A percentile compares a stretch with the other conserved stretches of the same genome.
These are phyloP conservation scores for Mycena polygramma DNA, from an alignment of 768 basidiomycete genomes.

Conservation along the genomic window DNA sequence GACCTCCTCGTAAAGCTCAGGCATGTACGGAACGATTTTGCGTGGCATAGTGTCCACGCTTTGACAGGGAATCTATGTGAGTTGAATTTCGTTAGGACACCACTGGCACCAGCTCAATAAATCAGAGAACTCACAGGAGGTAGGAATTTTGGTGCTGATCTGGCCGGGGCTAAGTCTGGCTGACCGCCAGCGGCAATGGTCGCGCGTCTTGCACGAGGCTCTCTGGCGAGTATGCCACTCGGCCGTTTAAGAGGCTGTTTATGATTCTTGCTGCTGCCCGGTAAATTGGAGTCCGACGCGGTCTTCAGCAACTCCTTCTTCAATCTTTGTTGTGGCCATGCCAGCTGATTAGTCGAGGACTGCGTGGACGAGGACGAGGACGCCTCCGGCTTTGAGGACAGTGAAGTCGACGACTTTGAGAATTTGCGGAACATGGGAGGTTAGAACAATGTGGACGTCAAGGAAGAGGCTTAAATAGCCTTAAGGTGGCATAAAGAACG, in stretches of 20 bases:
- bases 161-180: neutral
- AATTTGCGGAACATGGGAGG: constrained; percentile 29
- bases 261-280: neutral
- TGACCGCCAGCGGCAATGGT: constrained; percentile 20
- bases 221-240: neutral
- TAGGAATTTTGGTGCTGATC: neutral
- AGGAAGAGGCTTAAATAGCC: constrained; percentile 22
- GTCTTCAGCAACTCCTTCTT: constrained; percentile 9
- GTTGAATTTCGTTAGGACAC: neutral
- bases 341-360: neutral
- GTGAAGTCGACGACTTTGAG: constrained; percentile 8
- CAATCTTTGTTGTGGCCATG: constrained; percentile 4
- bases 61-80: neutral
- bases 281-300: constrained; percentile 22
- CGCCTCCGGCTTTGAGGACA: neutral
- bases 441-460: neutral
- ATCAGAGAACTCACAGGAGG: constrained; percentile 1
- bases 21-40: constrained; percentile 30
- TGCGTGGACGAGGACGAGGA: neutral
- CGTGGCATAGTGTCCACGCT: neutral
- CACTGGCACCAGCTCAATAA: neutral
- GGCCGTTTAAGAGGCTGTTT: constrained; percentile 10
- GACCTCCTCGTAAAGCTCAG: constrained; percentile 32
- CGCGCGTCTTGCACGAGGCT: constrained; percentile 18
- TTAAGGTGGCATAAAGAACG: constrained; percentile 30